Evolutionary conservation across 2,329 filamentous ascomycete genomes (phyloP), one percentile per base, ranked within the genome.

Genomic region (Lojkania enalia): DNA sequence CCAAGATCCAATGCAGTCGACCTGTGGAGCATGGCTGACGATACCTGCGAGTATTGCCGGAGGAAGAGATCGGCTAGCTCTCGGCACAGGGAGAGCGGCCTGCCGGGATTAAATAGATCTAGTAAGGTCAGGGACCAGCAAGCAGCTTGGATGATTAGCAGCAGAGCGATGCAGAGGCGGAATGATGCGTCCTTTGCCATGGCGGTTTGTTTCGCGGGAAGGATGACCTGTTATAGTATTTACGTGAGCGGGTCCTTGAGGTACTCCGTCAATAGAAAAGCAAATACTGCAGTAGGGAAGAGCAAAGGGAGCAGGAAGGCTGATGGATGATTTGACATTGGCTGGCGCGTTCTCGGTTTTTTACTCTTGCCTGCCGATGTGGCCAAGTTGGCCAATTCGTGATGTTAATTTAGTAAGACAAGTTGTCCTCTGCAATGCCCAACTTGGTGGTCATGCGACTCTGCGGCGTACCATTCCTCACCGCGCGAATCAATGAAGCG

Each of bases 111-210:
- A 35, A 64, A 49, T 1, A 69, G 52, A 33, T 67, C 62, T 38
- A 64, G 57, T 0, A 69, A 49, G 1, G 60, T 62, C 1, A 67
- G 44, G 29, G 53, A 38, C 64, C 64, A 69, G 52, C 58, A 64
- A 11, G 56, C 52, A 15, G 58, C 46, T 47, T 69, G 64, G 25
- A 67, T 45, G 15, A 56, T 37, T 30, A 67, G 58, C 9, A 69
- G 60, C 31, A 66, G 46, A 27, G 52, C 49, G 42, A 69, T 58
- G 54, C 54, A 58, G 35, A 55, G 20, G 33, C 61, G 61, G 49
- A 67, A 58, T 1, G 61, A 58, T 3, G 58, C 45, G 3, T 58
- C 51, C 44, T 63, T 65, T 13, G 50, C 33, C 63, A 64, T 67
- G 32, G 13, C 51, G 47, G 25, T 16, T 16, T 6, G 15, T n/a